These are phyloP conservation scores for Fusarium verrucosum DNA, from an alignment of 2,329 filamentous ascomycete species.

Conservation along the genomic window DNA sequence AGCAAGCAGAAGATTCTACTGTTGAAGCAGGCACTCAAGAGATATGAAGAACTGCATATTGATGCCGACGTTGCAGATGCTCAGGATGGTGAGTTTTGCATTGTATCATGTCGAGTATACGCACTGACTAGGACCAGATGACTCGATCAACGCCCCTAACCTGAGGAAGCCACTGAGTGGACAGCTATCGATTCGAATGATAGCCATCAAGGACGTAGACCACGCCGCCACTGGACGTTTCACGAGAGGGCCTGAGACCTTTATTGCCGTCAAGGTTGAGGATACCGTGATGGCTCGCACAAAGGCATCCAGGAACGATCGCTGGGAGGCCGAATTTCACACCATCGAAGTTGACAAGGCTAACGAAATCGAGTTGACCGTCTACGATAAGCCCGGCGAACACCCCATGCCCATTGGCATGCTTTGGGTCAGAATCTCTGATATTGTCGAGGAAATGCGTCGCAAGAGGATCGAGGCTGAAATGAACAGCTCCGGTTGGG, in stretches of 20 bases:
- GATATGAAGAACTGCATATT: conserved; percentile 97
- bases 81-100: conserved; percentile 74
- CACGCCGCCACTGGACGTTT: conserved; percentile 88
- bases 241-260: conserved; percentile 90
- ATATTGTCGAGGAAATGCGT: conserved; percentile 97
- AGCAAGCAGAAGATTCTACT: conserved; percentile 98
- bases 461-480: conserved; percentile 97
- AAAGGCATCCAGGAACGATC: conserved; percentile 83
- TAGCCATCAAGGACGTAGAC: conserved; percentile 92
- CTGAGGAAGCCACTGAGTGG: conserved; percentile 95
- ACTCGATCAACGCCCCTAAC: conserved; percentile 95
- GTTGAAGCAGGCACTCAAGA: conserved; percentile 92
- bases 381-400: conserved; percentile 94
- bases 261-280: conserved; percentile 95
- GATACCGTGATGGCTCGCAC: conserved; percentile 91
- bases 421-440: conserved; percentile 95
- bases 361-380: conserved; percentile 96
- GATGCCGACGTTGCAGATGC: conserved; percentile 84
- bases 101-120: neutral
- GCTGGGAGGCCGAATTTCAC: conserved; percentile 91
- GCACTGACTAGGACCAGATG: conserved; percentile 67
- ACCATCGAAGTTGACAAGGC: conserved; percentile 96
- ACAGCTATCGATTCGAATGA: conserved; percentile 84
- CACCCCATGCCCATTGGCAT: conserved; percentile 92
- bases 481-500: conserved; percentile 94